phyloP scores from a whole-genome alignment of 2,329 filamentous ascomycete species.

The Aspergillus eucalypticola region DNA sequence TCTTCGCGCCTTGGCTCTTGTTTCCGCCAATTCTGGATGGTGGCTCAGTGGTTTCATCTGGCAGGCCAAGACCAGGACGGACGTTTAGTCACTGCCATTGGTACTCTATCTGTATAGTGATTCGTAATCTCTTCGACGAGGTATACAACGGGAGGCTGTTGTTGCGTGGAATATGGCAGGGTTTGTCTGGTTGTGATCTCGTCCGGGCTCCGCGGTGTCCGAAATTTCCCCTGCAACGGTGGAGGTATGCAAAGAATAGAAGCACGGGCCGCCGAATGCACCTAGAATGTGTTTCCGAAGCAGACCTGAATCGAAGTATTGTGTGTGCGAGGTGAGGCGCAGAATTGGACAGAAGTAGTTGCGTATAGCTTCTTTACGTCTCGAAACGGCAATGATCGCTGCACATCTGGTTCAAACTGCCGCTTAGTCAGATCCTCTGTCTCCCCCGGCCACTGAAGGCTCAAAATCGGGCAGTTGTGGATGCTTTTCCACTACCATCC shows the following conservation, averaged over 20 bases:
- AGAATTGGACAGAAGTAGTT: not conserved
- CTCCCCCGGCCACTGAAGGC: not conserved
- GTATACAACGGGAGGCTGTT: not conserved
- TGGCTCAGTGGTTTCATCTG: slow-evolving; percentile 2
- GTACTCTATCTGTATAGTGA: not conserved
- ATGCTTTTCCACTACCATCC: not conserved
- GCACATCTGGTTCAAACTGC: not conserved
- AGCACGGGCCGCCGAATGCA: not conserved
- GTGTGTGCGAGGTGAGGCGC: not conserved
- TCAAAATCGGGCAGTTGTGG: not conserved
- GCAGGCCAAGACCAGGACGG: not conserved
- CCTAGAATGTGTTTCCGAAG: not conserved
- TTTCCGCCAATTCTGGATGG: not conserved
- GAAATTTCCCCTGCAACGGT: not conserved
- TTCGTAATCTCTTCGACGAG: not conserved
- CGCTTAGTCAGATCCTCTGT: slow-evolving; percentile 1
- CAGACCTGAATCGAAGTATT: not conserved
- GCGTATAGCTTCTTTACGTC: not conserved
- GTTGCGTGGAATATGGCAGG: not conserved
- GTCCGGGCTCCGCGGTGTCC: not conserved
- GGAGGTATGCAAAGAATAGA: not conserved
- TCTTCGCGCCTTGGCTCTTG: slow-evolving; percentile 5
- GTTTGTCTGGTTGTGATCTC: not conserved
- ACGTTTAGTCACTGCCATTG: not conserved
- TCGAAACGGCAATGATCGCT: slow-evolving; percentile 1